Conservation (phyloP, 768 basidiomycete species). For the Termitomyces sp. region DNA sequence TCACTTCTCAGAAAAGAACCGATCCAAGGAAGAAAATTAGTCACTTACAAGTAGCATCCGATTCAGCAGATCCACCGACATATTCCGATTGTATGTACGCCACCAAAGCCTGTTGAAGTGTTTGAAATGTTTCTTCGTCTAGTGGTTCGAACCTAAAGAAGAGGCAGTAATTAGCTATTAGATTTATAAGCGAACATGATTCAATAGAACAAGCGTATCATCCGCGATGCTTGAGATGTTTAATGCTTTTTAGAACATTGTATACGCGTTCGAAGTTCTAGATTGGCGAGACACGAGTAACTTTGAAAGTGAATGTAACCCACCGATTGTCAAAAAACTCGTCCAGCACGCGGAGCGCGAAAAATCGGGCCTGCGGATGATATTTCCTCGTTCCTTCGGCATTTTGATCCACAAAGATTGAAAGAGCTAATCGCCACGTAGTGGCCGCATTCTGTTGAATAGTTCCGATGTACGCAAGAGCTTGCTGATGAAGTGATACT, state of each 20-base stretch:
- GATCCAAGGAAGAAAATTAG: conserved; percentile 1
- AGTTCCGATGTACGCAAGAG: conserved; percentile 73
- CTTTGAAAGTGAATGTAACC: conserved; percentile 23
- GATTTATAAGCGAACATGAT: not conserved
- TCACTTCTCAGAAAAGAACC: conserved; percentile 8
- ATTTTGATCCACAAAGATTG: conserved; percentile 61
- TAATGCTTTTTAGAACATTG: not conserved
- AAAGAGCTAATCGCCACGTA: conserved; percentile 78
- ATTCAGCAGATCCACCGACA: conserved; percentile 79
- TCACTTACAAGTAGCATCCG: conserved; percentile 70
- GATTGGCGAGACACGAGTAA: conserved; percentile 1
- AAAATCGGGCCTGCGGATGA: conserved; percentile 70
- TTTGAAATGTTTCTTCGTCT: conserved; percentile 64
- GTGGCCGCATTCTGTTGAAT: conserved; percentile 71
- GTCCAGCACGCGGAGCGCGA: conserved; percentile 73
- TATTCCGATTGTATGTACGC: conserved; percentile 87
- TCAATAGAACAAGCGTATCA: not conserved
- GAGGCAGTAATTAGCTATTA: conserved; percentile 3
- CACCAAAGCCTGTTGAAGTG: conserved; percentile 70
- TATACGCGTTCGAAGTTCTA: not conserved
- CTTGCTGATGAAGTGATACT: conserved; percentile 72
- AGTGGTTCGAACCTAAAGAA: conserved; percentile 52
- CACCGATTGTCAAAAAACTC: conserved; percentile 81
- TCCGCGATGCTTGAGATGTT: not conserved
- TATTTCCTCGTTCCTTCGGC: conserved; percentile 62